These are phyloP conservation scores for Quercus phellos DNA, from an alignment of 331 rosid species.

Conservation along the genomic window DNA sequence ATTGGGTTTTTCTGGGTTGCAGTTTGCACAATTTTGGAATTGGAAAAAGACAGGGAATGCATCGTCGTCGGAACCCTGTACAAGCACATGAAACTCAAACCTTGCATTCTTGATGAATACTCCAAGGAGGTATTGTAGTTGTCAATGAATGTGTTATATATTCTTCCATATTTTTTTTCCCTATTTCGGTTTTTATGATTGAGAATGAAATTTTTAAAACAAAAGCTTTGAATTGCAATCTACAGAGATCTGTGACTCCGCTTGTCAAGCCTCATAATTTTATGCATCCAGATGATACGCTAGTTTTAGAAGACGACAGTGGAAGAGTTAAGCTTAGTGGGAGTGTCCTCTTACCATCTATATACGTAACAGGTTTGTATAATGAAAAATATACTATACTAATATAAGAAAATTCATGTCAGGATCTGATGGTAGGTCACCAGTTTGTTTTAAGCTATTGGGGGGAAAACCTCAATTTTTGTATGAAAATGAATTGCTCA, in stretches of 20 bases:
- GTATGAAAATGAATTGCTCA: not conserved
- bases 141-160: not conserved
- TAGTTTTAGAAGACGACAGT: conserved; percentile 88
- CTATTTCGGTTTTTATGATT: not conserved
- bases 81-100: conserved; percentile 95
- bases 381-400: not conserved
- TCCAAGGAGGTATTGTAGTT: conserved; percentile 61
- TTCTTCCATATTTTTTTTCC: not conserved
- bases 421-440: not conserved
- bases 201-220: conserved; percentile 5
- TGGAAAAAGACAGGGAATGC: conserved; percentile 83
- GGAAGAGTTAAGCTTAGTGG: conserved; percentile 92
- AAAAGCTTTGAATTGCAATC: conserved; percentile 14
- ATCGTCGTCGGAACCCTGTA: conserved; percentile 77
- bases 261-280: conserved; percentile 75
- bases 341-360: conserved; percentile 51
- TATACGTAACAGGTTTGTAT: conserved; percentile 71
- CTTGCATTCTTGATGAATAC: conserved; percentile 82
- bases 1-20: conserved; percentile 15
- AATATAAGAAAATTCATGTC: not conserved
- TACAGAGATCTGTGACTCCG: conserved; percentile 62
- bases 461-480: not conserved
- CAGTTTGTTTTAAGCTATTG: not conserved
- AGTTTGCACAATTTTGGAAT: conserved; percentile 70
- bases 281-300: conserved; percentile 63